Evolutionary conservation across 2,329 filamentous ascomycete genomes (phyloP).

Genomic region (Colletotrichum sp.): DNA sequence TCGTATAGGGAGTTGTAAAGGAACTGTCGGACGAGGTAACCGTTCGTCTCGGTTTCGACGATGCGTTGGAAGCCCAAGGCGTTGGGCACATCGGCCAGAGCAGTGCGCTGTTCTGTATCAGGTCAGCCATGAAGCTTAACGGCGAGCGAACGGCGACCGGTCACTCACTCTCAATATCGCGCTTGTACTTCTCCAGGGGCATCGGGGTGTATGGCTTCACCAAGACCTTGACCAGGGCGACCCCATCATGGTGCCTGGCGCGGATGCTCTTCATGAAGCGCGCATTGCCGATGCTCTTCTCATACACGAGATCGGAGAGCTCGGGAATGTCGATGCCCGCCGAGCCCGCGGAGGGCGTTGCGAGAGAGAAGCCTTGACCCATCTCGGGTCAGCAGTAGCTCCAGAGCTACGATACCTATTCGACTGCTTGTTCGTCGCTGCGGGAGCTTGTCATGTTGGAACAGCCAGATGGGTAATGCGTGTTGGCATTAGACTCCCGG

Average conservation of each 20-base stretch:
- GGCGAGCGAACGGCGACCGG: not conserved
- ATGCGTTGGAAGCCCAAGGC: slow-evolving; percentile 89
- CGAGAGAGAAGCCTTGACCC: slow-evolving; percentile 96
- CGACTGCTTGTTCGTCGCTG: slow-evolving; percentile 6
- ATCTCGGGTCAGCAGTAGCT: slow-evolving; percentile 53
- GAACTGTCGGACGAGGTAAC: slow-evolving; percentile 92
- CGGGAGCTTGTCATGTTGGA: slow-evolving; percentile 11
- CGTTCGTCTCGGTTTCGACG: slow-evolving; percentile 89
- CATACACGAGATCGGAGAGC: slow-evolving; percentile 87
- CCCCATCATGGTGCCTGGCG: slow-evolving; percentile 85
- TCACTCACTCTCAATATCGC: slow-evolving; percentile 71
- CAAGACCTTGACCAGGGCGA: slow-evolving; percentile 93
- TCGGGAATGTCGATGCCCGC: slow-evolving; percentile 95
- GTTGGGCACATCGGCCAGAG: slow-evolving; percentile 85
- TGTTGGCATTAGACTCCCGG: not conserved
- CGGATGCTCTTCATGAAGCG: slow-evolving; percentile 97
- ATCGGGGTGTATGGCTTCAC: slow-evolving; percentile 90
- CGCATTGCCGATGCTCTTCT: slow-evolving; percentile 88
- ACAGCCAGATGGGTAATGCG: not conserved
- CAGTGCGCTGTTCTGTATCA: slow-evolving; percentile 74
- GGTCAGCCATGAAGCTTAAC: not conserved
- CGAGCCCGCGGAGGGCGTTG: slow-evolving; percentile 87
- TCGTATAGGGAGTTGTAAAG: slow-evolving; percentile 98
- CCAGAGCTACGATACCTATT: slow-evolving; percentile 4
- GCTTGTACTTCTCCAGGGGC: slow-evolving; percentile 79